phyloP scores from a whole-genome alignment of 2,329 filamentous ascomycete species.

The Capronia americana region DNA sequence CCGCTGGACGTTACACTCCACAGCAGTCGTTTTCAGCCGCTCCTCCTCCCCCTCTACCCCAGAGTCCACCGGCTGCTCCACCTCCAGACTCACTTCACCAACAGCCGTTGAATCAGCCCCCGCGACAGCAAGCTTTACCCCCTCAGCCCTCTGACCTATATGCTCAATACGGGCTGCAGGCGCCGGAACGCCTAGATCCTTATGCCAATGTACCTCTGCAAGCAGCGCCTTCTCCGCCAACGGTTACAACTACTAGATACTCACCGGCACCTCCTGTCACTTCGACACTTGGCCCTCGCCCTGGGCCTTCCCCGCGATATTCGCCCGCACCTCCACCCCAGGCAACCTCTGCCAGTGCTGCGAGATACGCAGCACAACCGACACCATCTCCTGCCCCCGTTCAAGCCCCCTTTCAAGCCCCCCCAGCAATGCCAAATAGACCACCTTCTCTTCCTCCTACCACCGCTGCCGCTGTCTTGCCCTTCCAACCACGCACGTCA shows the following conservation, averaged over 20 bases:
- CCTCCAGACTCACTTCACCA: slow-evolving; percentile 8
- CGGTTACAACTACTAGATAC: slow-evolving; percentile 50
- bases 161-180: slow-evolving; percentile 43
- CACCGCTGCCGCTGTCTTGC: slow-evolving; percentile 46
- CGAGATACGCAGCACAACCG: slow-evolving; percentile 40
- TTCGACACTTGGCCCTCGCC: slow-evolving; percentile 42
- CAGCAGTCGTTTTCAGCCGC: slow-evolving; percentile 41
- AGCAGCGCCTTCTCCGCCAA: slow-evolving; percentile 45
- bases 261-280: slow-evolving; percentile 55
- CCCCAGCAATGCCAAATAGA: slow-evolving; percentile 44
- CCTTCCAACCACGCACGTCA: slow-evolving; percentile 69
- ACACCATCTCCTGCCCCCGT: slow-evolving; percentile 32
- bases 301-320: slow-evolving; percentile 51
- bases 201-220: slow-evolving; percentile 42
- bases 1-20: slow-evolving; percentile 55
- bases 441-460: slow-evolving; percentile 50
- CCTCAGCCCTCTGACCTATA: slow-evolving; percentile 39
- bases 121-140: slow-evolving; percentile 43
- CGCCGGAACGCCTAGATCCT: slow-evolving; percentile 45
- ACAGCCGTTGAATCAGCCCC: neutral
- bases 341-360: slow-evolving; percentile 11
- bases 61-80: slow-evolving; percentile 37
- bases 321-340: slow-evolving; percentile 53
- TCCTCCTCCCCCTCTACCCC: slow-evolving; percentile 38
- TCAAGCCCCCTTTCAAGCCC: slow-evolving; percentile 29